phyloP scores from a whole-genome alignment of 148 eudicot species.

The Heliosperma pusillum region DNA sequence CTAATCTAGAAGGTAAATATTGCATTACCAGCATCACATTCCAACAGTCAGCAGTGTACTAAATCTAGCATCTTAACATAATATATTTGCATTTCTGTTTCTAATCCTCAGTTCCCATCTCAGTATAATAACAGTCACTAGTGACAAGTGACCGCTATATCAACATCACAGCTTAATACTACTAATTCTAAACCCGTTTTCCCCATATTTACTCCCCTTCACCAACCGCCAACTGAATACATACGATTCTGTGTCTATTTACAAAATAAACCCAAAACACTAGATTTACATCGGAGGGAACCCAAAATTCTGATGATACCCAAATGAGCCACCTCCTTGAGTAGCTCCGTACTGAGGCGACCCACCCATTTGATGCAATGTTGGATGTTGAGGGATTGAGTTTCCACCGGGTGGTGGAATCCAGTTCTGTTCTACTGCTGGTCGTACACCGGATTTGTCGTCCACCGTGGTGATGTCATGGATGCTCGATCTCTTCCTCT shows the following conservation, averaged over 20 bases:
- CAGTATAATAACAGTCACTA: conserved; percentile 7
- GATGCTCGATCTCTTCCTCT: conserved; percentile 69
- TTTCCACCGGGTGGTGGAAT: conserved; percentile 37
- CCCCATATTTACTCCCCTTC: conserved; percentile 27
- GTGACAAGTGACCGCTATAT: conserved; percentile 5
- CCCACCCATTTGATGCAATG: conserved; percentile 17
- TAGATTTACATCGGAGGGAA: conserved; percentile 32
- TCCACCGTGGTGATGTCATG: conserved; percentile 70
- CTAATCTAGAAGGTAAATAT: not conserved
- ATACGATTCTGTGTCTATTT: conserved; percentile 21
- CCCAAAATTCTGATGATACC: conserved; percentile 33
- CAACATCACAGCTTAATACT: conserved; percentile 10
- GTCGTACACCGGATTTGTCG: conserved; percentile 25
- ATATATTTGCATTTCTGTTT: not conserved
- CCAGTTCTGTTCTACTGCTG: conserved; percentile 41
- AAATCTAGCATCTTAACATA: conserved; percentile 13
- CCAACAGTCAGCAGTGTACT: conserved; percentile 6
- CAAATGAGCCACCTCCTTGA: conserved; percentile 28
- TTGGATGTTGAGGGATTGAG: conserved; percentile 18
- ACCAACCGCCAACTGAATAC: conserved; percentile 11
- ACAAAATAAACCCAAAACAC: conserved; percentile 17
- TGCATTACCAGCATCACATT: conserved; percentile 2
- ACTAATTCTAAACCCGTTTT: conserved; percentile 2
- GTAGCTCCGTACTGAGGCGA: conserved; percentile 22
- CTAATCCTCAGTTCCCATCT: not conserved